Evolutionary conservation across 2,329 filamentous ascomycete species (phyloP).

Genomic region (Thielaviopsis cerberus): DNA sequence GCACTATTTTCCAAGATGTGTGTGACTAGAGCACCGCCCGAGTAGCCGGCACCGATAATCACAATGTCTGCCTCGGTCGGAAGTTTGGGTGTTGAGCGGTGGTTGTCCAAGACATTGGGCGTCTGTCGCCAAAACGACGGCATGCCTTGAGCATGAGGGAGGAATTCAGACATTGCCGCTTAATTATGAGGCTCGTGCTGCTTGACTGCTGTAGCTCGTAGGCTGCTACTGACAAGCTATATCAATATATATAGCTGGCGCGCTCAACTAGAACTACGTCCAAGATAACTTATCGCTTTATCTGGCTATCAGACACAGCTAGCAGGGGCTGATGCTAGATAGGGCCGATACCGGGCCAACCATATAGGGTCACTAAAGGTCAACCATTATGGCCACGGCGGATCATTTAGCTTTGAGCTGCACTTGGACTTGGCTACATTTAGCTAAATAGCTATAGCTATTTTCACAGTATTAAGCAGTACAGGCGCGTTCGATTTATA

Average conservation of each 20-base stretch:
- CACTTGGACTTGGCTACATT: no score
- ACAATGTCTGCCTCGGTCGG: constrained; percentile 25
- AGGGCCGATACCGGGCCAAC: not conserved
- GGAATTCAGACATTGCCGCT: not conserved
- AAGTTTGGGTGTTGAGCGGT: constrained; percentile 21
- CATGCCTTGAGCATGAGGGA: constrained; percentile 16
- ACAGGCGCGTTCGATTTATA: no score
- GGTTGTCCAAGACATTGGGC: constrained; percentile 22
- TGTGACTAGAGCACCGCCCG: constrained; percentile 26
- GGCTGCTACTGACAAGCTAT: no score
- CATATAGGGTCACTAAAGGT: not conserved
- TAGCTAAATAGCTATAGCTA: not conserved
- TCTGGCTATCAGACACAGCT: not conserved
- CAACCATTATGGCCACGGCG: no score
- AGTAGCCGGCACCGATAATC: constrained; percentile 29
- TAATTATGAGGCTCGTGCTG: no score
- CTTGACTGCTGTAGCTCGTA: no score
- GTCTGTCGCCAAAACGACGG: constrained; percentile 25
- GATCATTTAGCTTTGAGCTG: not conserved
- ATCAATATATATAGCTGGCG: no score
- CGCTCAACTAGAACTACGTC: no score
- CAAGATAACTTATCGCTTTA: not conserved
- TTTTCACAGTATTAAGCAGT: not conserved
- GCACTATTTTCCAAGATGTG: constrained; percentile 18
- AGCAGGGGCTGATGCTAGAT: not conserved